Evolutionary conservation across 805 yeast species (phyloP).

Genomic region (Kuraishia hungarica): DNA sequence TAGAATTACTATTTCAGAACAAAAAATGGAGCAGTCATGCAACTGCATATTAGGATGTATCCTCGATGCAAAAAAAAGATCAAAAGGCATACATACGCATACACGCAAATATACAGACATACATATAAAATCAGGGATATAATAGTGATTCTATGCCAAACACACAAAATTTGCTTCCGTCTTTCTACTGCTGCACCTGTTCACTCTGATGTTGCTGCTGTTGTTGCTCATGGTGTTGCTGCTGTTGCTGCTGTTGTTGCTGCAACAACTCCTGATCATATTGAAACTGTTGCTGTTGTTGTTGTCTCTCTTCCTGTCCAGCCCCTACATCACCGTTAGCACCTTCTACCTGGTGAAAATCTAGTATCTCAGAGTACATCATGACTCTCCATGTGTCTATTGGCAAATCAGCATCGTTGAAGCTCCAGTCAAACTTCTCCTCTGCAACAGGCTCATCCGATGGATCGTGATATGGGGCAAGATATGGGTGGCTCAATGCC

Average conservation of each 20-base stretch:
- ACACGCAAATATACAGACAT: neutral
- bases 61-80: neutral
- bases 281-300: constrained; percentile 7
- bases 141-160: neutral
- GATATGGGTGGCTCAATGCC: constrained; percentile 82
- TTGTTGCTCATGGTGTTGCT: constrained; percentile 1
- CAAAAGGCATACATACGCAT: neutral
- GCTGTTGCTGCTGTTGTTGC: constrained; percentile 10
- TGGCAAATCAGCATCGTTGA: constrained; percentile 95
- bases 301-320: constrained; percentile 9
- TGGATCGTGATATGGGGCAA: constrained; percentile 95
- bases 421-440: constrained; percentile 94
- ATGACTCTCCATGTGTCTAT: constrained; percentile 98
- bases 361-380: constrained; percentile 97
- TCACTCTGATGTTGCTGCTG: neutral
- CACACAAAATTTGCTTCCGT: neutral
- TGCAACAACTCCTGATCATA: constrained; percentile 7
- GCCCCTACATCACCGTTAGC: neutral
- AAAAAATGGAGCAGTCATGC: neutral
- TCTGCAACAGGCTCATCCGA: constrained; percentile 90
- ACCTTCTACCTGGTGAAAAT: constrained; percentile 83
- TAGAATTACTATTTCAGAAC: neutral
- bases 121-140: neutral
- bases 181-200: neutral
- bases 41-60: neutral